A percentile compares a stretch with the other conserved stretches of the same genome.
These are phyloP conservation scores for Antitrichia curtipendula DNA, from an alignment of 225 moss, liverwort and hornwort genomes.

Conservation along the genomic window DNA sequence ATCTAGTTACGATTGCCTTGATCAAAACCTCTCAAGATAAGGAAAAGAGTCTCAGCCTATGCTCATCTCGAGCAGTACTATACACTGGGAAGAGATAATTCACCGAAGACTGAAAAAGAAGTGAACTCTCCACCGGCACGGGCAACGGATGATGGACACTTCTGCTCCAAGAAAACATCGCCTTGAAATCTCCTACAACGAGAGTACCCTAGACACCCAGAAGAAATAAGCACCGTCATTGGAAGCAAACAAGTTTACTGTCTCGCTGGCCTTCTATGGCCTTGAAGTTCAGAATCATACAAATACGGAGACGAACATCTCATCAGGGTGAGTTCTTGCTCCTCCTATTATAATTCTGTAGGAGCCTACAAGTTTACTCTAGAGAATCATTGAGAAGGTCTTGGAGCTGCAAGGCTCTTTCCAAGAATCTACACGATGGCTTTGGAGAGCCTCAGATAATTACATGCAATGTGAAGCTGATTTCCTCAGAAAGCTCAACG, in stretches of 20 bases:
- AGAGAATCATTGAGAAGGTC: not conserved
- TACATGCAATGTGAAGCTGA: slow-evolving; percentile 9
- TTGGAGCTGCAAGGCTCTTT: not conserved
- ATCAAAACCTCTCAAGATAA: not conserved
- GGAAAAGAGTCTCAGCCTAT: not conserved
- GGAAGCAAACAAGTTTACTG: not conserved
- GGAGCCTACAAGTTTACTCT: not conserved
- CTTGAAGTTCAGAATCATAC: not conserved
- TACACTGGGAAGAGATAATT: not conserved
- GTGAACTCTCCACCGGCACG: not conserved
- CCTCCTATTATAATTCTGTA: not conserved
- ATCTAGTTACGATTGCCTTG: not conserved
- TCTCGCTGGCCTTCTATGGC: not conserved
- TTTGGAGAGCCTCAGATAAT: slow-evolving; percentile 5
- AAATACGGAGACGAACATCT: not conserved
- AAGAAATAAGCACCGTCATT: not conserved
- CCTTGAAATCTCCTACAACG: not conserved
- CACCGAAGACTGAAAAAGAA: not conserved
- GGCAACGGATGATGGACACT: not conserved
- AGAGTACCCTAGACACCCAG: not conserved
- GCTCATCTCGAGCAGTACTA: not conserved
- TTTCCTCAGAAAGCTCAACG: not conserved
- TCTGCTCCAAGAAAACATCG: not conserved
- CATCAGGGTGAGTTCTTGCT: not conserved
- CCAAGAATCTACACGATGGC: not conserved